These are phyloP conservation scores for Saccharomyces hybrid DNA, from an alignment of 1,139 yeast species.

Conservation along the genomic window DNA sequence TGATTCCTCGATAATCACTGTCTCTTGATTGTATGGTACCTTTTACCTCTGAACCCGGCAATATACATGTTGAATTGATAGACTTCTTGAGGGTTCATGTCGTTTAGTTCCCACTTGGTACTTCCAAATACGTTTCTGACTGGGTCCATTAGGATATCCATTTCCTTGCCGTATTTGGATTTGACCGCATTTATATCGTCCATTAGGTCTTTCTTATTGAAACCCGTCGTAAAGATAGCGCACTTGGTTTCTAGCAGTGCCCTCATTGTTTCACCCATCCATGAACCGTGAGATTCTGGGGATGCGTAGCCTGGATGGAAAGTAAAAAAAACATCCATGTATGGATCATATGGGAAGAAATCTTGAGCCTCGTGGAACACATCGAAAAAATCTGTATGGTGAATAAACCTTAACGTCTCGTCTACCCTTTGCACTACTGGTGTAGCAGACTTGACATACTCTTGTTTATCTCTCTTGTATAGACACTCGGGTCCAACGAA, in stretches of 20 bases:
- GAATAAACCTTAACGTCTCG: slow-evolving; percentile 63
- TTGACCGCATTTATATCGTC: slow-evolving; percentile 69
- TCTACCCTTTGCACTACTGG: slow-evolving; percentile 74
- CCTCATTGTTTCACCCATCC: slow-evolving; percentile 87
- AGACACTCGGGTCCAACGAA: slow-evolving; percentile 91
- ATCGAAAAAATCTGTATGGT: slow-evolving; percentile 87
- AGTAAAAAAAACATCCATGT: slow-evolving; percentile 80
- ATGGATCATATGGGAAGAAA: slow-evolving; percentile 98
- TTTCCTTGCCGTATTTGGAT: slow-evolving; percentile 59
- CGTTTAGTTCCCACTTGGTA: slow-evolving; percentile 91
- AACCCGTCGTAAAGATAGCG: slow-evolving; percentile 84
- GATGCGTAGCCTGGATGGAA: slow-evolving; percentile 95
- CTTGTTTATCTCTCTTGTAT: slow-evolving; percentile 57
- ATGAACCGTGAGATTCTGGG: slow-evolving; percentile 68
- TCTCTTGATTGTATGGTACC: slow-evolving; percentile 71
- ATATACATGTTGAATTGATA: slow-evolving; percentile 85
- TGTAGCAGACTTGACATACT: slow-evolving; percentile 39
- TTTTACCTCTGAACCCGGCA: slow-evolving; percentile 90
- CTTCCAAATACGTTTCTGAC: slow-evolving; percentile 69
- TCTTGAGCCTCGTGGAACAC: slow-evolving; percentile 86
- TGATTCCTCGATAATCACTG: slow-evolving; percentile 5
- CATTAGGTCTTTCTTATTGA: slow-evolving; percentile 62
- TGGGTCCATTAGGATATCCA: slow-evolving; percentile 75
- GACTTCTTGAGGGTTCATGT: slow-evolving; percentile 82
- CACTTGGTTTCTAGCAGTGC: slow-evolving; percentile 90